Conservation (phyloP, 2,329 filamentous ascomycete genomes). For the Penicillium rolfsii region DNA sequence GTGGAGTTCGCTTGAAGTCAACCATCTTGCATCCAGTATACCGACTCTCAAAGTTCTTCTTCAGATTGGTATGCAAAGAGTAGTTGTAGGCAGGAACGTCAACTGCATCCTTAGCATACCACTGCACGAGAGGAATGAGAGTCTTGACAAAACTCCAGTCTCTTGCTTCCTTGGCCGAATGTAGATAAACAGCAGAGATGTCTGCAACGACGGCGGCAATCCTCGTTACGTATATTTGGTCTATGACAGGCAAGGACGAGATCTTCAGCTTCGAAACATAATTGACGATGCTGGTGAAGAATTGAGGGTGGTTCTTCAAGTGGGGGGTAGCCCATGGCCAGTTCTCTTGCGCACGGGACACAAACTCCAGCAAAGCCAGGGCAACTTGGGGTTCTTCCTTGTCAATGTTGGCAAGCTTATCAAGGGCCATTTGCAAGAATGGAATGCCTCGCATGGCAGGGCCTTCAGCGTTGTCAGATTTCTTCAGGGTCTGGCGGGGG, state of each 20-base stretch:
- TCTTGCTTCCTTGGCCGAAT: conserved; percentile 77
- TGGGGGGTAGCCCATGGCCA: conserved; percentile 94
- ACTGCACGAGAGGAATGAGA: conserved; percentile 74
- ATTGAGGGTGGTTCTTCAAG: conserved; percentile 71
- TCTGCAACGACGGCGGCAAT: conserved; percentile 84
- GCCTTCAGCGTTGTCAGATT: conserved; percentile 52
- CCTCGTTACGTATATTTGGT: conserved; percentile 63
- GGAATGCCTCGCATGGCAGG: conserved; percentile 60
- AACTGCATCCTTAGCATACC: conserved; percentile 77
- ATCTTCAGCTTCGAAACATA: conserved; percentile 68
- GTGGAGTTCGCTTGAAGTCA: conserved; percentile 75
- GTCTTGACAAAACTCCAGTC: conserved; percentile 69
- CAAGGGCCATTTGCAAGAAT: conserved; percentile 73
- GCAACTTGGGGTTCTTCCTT: conserved; percentile 67
- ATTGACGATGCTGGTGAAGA: conserved; percentile 71
- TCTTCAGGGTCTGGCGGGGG: conserved; percentile 72
- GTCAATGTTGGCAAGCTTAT: conserved; percentile 68
- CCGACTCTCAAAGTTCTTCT: conserved; percentile 78
- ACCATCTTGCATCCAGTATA: conserved; percentile 74
- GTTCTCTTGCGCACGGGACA: conserved; percentile 85
- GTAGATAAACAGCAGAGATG: conserved; percentile 87
- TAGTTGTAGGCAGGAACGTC: conserved; percentile 81
- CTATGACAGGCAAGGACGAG: conserved; percentile 51
- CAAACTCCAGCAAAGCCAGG: conserved; percentile 80
- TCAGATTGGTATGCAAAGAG: conserved; percentile 83